These are phyloP conservation scores for Alternaria arbusti DNA, from an alignment of 2,329 filamentous ascomycete species.

Conservation along the genomic window DNA sequence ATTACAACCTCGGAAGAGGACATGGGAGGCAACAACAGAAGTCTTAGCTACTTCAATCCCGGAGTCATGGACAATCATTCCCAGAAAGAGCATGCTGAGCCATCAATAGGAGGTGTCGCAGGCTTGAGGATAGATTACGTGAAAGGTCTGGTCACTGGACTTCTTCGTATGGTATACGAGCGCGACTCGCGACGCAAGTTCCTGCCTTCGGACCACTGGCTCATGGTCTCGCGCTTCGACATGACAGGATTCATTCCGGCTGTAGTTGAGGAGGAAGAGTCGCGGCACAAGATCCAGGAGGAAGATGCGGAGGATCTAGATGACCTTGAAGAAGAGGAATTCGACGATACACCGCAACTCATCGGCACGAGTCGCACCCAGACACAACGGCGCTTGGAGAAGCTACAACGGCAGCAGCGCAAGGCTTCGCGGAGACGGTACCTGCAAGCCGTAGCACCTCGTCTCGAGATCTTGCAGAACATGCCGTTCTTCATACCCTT, in stretches of 20 bases:
- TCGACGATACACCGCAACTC: slow-evolving; percentile 43
- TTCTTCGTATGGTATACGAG: slow-evolving; percentile 89
- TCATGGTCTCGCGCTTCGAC: slow-evolving; percentile 88
- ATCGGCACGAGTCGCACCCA: slow-evolving; percentile 67
- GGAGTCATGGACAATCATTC: slow-evolving; percentile 26
- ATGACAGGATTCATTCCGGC: slow-evolving; percentile 86
- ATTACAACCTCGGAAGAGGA: slow-evolving; percentile 56
- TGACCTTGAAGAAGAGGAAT: slow-evolving; percentile 50
- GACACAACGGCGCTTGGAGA: slow-evolving; percentile 67
- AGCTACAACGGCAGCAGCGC: slow-evolving; percentile 67
- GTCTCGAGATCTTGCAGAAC: slow-evolving; percentile 88
- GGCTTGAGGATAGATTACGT: slow-evolving; percentile 81
- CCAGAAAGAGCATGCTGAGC: slow-evolving; percentile 42
- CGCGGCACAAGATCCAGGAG: slow-evolving; percentile 70
- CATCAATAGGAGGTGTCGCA: slow-evolving; percentile 65
- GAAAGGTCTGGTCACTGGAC: slow-evolving; percentile 77
- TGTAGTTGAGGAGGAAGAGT: slow-evolving; percentile 87
- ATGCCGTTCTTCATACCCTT: slow-evolving; percentile 98
- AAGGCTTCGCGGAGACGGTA: slow-evolving; percentile 72
- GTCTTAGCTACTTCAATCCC: slow-evolving; percentile 46
- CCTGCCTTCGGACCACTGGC: slow-evolving; percentile 83
- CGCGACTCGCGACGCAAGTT: slow-evolving; percentile 89
- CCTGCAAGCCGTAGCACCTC: slow-evolving; percentile 80
- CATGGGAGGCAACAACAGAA: slow-evolving; percentile 57
- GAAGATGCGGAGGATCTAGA: slow-evolving; percentile 65